Conservation (phyloP, 371 early-diverging fungal genomes). For the Mucor saturninus region DNA sequence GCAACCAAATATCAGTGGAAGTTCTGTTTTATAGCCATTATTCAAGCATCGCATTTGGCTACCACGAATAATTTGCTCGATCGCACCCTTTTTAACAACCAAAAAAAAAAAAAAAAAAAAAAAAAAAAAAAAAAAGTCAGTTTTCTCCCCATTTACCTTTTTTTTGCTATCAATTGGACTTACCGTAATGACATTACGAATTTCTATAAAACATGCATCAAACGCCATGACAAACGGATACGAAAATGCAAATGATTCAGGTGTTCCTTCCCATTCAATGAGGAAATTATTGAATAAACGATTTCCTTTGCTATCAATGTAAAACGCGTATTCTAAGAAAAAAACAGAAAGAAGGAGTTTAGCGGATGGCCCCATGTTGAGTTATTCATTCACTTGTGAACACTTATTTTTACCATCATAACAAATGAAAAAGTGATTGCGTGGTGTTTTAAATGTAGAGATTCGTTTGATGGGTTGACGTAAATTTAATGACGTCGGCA, state of each 20-base stretch:
- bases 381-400: too few species aligned
- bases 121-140: too few species aligned
- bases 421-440: conserved; percentile 48
- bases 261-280: conserved; percentile 56
- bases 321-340: conserved; percentile 50
- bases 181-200: conserved; percentile 50
- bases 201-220: conserved; percentile 50
- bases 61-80: conserved; percentile 71
- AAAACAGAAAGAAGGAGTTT: background rate
- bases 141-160: too few species aligned
- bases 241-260: conserved; percentile 44
- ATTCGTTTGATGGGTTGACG: conserved; percentile 46
- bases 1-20: conserved; percentile 44
- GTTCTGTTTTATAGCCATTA: conserved; percentile 50
- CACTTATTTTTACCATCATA: conserved; percentile 44
- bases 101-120: too few species aligned
- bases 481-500: conserved; percentile 31
- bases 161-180: conserved; percentile 9
- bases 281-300: conserved; percentile 42
- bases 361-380: background rate
- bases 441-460: conserved; percentile 39
- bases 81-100: conserved; percentile 47
- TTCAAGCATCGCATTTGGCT: conserved; percentile 60
- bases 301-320: conserved; percentile 53
- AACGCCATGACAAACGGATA: conserved; percentile 55